These are phyloP conservation scores for Pleurotus tuoliensis DNA, from an alignment of 768 basidiomycete genomes.

Conservation along the genomic window DNA sequence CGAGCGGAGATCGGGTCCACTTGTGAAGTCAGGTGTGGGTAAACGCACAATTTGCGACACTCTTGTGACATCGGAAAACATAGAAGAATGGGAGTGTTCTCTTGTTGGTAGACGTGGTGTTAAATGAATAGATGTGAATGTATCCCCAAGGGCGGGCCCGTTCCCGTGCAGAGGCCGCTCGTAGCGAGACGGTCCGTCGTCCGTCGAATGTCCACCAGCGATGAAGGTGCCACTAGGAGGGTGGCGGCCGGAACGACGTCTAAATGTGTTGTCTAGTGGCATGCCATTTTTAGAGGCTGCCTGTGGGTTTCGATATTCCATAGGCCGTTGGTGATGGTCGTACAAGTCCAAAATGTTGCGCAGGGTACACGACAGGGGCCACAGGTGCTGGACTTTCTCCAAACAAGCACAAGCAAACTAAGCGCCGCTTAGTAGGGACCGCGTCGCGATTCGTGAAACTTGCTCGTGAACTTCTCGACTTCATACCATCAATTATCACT, in stretches of 20 bases:
- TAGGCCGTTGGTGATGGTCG: not conserved
- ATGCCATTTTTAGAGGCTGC: not conserved
- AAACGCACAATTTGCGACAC: conserved; percentile 11
- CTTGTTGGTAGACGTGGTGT: not conserved
- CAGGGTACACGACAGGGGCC: too few species aligned
- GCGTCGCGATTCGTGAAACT: too few species aligned
- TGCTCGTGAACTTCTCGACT: too few species aligned
- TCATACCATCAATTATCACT: too few species aligned
- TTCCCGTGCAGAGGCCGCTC: not conserved
- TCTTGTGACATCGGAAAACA: conserved; percentile 4
- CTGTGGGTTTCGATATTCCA: not conserved
- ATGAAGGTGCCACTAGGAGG: not conserved
- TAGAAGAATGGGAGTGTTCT: conserved; percentile 1
- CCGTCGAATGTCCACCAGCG: not conserved
- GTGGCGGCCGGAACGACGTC: not conserved
- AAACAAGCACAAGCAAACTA: too few species aligned
- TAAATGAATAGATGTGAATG: not conserved
- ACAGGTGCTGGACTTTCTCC: too few species aligned
- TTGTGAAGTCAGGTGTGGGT: conserved; percentile 18
- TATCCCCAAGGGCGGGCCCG: not conserved
- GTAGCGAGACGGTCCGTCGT: not conserved
- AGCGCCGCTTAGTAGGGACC: too few species aligned
- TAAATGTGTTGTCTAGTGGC: not conserved
- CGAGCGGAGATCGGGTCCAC: not conserved
- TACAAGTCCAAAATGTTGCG: too few species aligned